Evolutionary conservation across 2,329 filamentous ascomycete species (phyloP).

Genomic region (Xylaria sp.): DNA sequence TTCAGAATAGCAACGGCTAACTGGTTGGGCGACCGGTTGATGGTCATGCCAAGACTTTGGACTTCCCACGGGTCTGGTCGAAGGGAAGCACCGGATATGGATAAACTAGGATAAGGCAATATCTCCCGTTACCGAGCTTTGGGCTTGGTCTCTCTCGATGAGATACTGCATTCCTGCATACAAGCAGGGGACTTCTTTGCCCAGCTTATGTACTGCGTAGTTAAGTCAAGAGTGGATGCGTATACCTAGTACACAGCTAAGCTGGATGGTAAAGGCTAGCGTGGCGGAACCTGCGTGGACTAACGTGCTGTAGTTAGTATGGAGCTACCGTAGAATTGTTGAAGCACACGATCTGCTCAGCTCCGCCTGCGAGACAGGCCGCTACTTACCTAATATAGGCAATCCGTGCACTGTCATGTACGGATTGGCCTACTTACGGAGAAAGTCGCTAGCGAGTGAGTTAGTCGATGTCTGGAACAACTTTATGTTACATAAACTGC

Average conservation of each 20-base stretch:
- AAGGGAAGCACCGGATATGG: slow-evolving; percentile 6
- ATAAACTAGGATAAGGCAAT: slow-evolving; percentile 18
- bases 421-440: neutral
- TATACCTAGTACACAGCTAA: neutral
- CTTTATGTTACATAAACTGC: neutral
- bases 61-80: slow-evolving; percentile 8
- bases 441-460: neutral
- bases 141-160: neutral
- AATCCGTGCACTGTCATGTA: neutral
- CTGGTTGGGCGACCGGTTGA: slow-evolving; percentile 2
- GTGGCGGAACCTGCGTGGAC: neutral
- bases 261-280: neutral
- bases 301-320: neutral
- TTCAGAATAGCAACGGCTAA: slow-evolving; percentile 8
- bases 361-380: neutral
- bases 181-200: neutral
- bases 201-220: neutral
- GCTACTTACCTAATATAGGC: neutral
- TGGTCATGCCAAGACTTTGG: slow-evolving; percentile 17
- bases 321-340: neutral
- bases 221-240: slow-evolving; percentile 13
- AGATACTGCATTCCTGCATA: slow-evolving; percentile 6
- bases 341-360: neutral
- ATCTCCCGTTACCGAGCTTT: neutral
- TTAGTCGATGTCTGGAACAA: neutral